These are phyloP conservation scores for Penicillium salamii DNA, from an alignment of 495 filamentous ascomycete genomes.

Conservation along the genomic window DNA sequence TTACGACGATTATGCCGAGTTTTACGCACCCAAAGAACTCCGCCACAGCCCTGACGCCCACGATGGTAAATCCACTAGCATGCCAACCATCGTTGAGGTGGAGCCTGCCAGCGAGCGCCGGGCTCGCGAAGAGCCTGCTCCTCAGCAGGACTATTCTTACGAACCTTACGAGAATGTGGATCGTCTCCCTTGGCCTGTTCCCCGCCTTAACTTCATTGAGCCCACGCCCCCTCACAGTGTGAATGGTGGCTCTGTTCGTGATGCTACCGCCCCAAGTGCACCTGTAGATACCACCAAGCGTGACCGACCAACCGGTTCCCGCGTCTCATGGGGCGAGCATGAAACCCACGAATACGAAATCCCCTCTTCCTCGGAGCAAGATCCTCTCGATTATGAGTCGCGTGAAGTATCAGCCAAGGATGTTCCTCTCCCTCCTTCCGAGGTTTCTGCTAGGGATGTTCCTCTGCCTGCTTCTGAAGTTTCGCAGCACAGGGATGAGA, in stretches of 20 bases:
- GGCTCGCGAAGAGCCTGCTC: conserved; percentile 5
- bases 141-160: conserved; percentile 16
- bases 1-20: conserved; percentile 42
- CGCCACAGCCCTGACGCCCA: conserved; percentile 27
- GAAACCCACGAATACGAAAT: conserved; percentile 59
- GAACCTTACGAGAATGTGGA: conserved; percentile 30
- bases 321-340: conserved; percentile 61
- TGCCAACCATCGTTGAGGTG: conserved; percentile 34
- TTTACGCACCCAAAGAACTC: conserved; percentile 42
- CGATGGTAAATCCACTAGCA: conserved; percentile 11
- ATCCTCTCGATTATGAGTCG: conserved; percentile 29
- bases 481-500: conserved; percentile 12
- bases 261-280: conserved; percentile 26
- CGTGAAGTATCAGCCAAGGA: conserved; percentile 18
- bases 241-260: conserved; percentile 41
- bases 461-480: conserved; percentile 10
- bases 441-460: conserved; percentile 13
- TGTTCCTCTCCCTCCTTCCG: conserved; percentile 12
- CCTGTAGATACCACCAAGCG: conserved; percentile 17
- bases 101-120: conserved; percentile 29
- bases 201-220: conserved; percentile 44
- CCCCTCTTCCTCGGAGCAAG: conserved; percentile 49
- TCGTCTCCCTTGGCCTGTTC: conserved; percentile 49
- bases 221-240: conserved; percentile 50
- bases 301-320: conserved; percentile 38